Percentiles rank a stretch among this genome's conserved stretches.
phyloP scores from a whole-genome alignment of 2,329 filamentous ascomycete genomes.

The Sporothrix protearum region DNA sequence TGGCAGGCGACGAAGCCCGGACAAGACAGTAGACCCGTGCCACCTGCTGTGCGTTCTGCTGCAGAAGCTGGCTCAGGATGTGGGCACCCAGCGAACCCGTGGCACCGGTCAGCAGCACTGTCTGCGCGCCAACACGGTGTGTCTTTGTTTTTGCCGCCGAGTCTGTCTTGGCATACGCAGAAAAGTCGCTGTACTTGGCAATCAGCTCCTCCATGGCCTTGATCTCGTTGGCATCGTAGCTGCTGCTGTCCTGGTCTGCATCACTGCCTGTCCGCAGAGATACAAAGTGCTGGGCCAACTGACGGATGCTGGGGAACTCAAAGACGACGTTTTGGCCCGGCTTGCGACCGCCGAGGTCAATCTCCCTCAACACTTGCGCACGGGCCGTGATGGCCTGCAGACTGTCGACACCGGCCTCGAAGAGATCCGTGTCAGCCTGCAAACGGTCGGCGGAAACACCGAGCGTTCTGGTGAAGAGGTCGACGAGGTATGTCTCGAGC shows the following conservation, averaged over 20 bases:
- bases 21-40: conserved; percentile 51
- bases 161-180: background rate
- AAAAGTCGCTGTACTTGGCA: conserved; percentile 23
- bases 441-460: background rate
- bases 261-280: conserved; percentile 40
- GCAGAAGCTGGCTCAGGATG: conserved; percentile 55
- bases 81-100: conserved; percentile 64
- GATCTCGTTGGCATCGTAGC: conserved; percentile 43
- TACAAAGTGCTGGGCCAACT: conserved; percentile 45
- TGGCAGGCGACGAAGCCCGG: conserved; percentile 38
- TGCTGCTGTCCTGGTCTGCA: conserved; percentile 31
- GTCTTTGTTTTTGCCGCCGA: background rate
- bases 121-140: background rate
- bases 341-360: conserved; percentile 47
- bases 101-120: conserved; percentile 41
- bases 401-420: conserved; percentile 55
- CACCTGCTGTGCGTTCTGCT: conserved; percentile 49
- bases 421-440: conserved; percentile 52
- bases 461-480: conserved; percentile 30
- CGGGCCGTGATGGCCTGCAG: conserved; percentile 57
- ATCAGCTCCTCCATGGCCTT: conserved; percentile 28
- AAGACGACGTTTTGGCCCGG: conserved; percentile 58
- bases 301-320: conserved; percentile 50
- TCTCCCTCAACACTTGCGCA: conserved; percentile 47
- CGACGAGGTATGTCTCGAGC: conserved; percentile 37